Evolutionary conservation across 1,284 basidiomycete species (phyloP).

Genomic region (Ceratobasidium sp.): DNA sequence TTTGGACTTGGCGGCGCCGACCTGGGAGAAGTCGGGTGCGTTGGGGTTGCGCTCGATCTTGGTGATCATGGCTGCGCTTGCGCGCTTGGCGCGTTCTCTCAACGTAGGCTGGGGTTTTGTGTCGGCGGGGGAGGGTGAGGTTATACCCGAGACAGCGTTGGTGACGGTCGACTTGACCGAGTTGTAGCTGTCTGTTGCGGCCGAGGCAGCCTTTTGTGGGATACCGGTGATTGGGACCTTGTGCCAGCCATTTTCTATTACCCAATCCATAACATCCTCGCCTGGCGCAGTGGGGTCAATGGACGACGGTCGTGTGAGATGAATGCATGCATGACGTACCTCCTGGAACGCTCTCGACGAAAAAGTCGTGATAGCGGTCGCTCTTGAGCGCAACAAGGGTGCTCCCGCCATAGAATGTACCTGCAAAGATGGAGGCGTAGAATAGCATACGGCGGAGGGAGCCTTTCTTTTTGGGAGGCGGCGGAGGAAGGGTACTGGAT

Average conservation of each 20-base stretch:
- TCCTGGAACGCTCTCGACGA: constrained; percentile 77
- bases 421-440: constrained; percentile 70
- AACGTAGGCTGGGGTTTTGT: constrained; percentile 34
- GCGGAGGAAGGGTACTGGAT: constrained; percentile 48
- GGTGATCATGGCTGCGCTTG: constrained; percentile 51
- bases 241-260: constrained; percentile 82
- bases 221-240: constrained; percentile 62
- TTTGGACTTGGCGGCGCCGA: constrained; percentile 42
- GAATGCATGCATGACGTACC: constrained; percentile 22
- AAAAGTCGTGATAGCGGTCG: constrained; percentile 81
- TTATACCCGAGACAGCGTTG: constrained; percentile 51
- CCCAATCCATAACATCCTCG: constrained; percentile 79
- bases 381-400: constrained; percentile 78
- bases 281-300: constrained; percentile 62
- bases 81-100: constrained; percentile 62
- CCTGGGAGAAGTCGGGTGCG: constrained; percentile 45
- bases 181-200: constrained; percentile 63
- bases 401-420: constrained; percentile 83
- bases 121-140: constrained; percentile 46
- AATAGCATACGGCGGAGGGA: constrained; percentile 66
- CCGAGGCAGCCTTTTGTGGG: constrained; percentile 67
- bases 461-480: constrained; percentile 65
- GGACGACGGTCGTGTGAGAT: constrained; percentile 16
- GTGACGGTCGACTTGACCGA: constrained; percentile 60
- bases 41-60: constrained; percentile 52